phyloP scores from a whole-genome alignment of 2,329 filamentous ascomycete genomes.

The Sclerotinia sclerotiorum region DNA sequence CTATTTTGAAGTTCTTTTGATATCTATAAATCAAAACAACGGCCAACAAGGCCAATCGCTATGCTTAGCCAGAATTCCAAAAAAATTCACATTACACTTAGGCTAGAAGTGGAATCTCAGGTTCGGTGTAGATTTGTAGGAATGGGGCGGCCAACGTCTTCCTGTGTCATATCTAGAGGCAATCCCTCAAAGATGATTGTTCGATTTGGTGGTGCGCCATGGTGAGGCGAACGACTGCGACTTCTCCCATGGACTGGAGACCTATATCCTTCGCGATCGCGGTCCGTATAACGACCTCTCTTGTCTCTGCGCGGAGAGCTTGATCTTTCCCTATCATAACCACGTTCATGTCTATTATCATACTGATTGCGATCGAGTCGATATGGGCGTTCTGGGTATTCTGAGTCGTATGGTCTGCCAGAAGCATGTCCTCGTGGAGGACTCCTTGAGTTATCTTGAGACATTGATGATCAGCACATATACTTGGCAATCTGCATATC shows the following conservation, averaged over 20 bases:
- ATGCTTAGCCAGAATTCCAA: constrained; percentile 43
- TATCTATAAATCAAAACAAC: constrained; percentile 49
- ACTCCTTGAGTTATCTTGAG: constrained; percentile 40
- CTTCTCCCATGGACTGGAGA: constrained; percentile 38
- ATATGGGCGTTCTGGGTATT: constrained; percentile 32
- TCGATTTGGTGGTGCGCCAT: constrained; percentile 46
- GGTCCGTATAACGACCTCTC: constrained; percentile 39
- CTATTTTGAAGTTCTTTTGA: constrained; percentile 53
- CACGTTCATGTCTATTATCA: constrained; percentile 39
- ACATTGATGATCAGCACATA: constrained; percentile 40
- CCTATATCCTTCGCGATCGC: constrained; percentile 40
- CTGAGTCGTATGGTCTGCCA: constrained; percentile 28
- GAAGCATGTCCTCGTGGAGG: constrained; percentile 35
- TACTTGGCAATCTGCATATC: constrained; percentile 34
- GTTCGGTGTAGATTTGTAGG: constrained; percentile 29
- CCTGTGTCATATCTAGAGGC: constrained; percentile 49
- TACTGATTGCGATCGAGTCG: constrained; percentile 39
- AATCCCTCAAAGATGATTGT: constrained; percentile 58
- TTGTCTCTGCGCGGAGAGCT: constrained; percentile 41
- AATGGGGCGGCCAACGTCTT: constrained; percentile 51
- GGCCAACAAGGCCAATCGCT: constrained; percentile 40
- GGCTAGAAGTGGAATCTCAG: constrained; percentile 33
- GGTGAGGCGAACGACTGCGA: constrained; percentile 39
- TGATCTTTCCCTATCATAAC: constrained; percentile 45
- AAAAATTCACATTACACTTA: constrained; percentile 41